These are phyloP conservation scores for Fusarium lateritium DNA, from an alignment of 2,329 filamentous ascomycete species.

Conservation along the genomic window DNA sequence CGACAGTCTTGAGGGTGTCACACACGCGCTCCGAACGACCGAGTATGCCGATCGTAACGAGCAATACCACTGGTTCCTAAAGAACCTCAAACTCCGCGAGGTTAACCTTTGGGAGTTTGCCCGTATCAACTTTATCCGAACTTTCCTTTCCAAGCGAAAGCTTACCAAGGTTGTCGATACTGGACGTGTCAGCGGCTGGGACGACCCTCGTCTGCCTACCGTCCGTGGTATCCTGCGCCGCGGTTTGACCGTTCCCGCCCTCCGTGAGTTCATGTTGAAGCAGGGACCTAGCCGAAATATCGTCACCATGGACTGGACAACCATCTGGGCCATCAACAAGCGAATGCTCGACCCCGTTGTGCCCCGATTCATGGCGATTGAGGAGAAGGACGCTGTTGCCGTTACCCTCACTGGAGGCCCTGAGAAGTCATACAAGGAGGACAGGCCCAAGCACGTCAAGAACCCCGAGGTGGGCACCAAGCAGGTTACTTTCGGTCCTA, in stretches of 20 bases:
- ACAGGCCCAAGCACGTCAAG: conserved; percentile 91
- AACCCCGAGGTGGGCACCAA: conserved; percentile 88
- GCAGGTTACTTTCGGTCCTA: conserved; percentile 83
- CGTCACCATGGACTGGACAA: conserved; percentile 86
- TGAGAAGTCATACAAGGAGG: conserved; percentile 73
- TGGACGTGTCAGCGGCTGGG: conserved; percentile 85
- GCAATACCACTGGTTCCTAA: conserved; percentile 89
- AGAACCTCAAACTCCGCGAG: conserved; percentile 79
- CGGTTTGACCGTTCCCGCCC: conserved; percentile 83
- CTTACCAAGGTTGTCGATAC: conserved; percentile 85
- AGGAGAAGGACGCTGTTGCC: conserved; percentile 78
- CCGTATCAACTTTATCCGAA: conserved; percentile 86
- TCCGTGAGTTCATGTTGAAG: conserved; percentile 87
- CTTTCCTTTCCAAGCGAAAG: conserved; percentile 88
- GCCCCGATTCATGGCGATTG: conserved; percentile 80
- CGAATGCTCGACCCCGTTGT: conserved; percentile 85
- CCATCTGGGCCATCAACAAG: conserved; percentile 82
- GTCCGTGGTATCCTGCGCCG: conserved; percentile 83
- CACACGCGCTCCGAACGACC: conserved; percentile 85
- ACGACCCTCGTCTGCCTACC: conserved; percentile 89
- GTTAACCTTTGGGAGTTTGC: conserved; percentile 91
- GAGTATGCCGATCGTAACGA: conserved; percentile 91
- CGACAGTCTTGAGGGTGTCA: conserved; percentile 85
- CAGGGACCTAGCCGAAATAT: conserved; percentile 89
- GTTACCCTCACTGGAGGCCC: conserved; percentile 78